Evolutionary conservation across 345 rosid species (phyloP).

Genomic region (Lepidium aucheri): DNA sequence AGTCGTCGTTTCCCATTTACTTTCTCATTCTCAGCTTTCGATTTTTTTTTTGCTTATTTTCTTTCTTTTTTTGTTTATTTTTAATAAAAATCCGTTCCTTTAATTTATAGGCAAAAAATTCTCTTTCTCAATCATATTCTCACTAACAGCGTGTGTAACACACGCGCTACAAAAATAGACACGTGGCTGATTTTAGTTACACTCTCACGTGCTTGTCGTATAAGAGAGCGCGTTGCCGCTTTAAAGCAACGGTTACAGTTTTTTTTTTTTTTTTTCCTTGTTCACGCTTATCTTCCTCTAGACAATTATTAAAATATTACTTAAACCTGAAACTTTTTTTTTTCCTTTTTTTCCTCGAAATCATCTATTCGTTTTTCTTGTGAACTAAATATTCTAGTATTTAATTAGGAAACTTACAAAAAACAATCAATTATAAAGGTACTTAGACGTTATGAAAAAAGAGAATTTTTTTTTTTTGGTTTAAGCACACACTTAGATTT

Average conservation of each 20-base stretch:
- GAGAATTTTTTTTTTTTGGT: too few species aligned
- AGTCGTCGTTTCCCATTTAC: constrained; percentile 31
- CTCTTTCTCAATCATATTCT: background rate
- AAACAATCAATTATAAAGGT: background rate
- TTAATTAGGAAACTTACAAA: background rate
- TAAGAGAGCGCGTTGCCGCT: background rate
- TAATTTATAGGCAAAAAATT: background rate
- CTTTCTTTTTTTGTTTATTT: background rate
- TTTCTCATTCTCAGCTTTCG: constrained; percentile 22
- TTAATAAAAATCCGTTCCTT: background rate
- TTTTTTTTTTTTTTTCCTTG: background rate
- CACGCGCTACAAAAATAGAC: background rate
- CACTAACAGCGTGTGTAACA: accelerated
- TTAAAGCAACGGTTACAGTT: background rate
- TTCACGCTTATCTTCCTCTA: constrained; percentile 5
- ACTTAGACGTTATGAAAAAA: too few species aligned
- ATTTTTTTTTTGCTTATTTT: background rate
- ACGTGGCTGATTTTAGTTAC: background rate
- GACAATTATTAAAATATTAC: too few species aligned
- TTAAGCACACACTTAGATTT: too few species aligned
- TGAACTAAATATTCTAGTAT: background rate
- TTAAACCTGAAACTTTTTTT: too few species aligned
- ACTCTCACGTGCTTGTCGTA: background rate
- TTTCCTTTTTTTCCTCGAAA: background rate
- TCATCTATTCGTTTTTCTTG: background rate